A percentile compares a stretch with the other conserved stretches of the same genome.
Conservation (phyloP, 257 asterid genomes). For the Plectranthus barbatus region DNA sequence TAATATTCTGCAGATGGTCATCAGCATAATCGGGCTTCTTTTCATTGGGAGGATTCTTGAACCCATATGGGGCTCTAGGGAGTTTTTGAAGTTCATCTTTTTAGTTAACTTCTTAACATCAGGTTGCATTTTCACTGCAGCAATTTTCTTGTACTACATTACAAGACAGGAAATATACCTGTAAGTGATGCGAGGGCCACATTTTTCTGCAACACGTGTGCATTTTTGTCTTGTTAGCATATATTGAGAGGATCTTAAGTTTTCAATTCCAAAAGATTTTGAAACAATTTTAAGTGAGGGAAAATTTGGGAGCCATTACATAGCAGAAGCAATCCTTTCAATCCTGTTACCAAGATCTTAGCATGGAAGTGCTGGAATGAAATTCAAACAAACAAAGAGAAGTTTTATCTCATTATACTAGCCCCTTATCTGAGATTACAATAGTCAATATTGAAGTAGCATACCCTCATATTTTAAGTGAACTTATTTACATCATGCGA, state of each 20-base stretch:
- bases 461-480: too few relatives aligned
- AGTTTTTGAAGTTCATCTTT: constrained; percentile 79
- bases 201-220: background rate
- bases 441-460: background rate
- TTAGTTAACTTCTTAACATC: constrained; percentile 77
- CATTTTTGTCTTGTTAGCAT: background rate
- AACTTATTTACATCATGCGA: constrained; percentile 7
- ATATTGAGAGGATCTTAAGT: too few relatives aligned
- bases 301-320: too few relatives aligned
- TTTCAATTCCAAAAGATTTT: too few relatives aligned
- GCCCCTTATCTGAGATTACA: background rate
- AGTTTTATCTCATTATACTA: background rate
- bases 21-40: constrained; percentile 72
- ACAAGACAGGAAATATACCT: constrained; percentile 67
- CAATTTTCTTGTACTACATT: constrained; percentile 72
- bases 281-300: too few relatives aligned
- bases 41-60: constrained; percentile 82
- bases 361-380: background rate
- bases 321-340: too few relatives aligned
- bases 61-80: constrained; percentile 93
- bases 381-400: background rate
- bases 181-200: constrained; percentile 40
- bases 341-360: too few relatives aligned
- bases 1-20: constrained; percentile 46
- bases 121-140: constrained; percentile 63